Evolutionary conservation across 805 yeast species (phyloP), one percentile per base, ranked within the genome.

Genomic region (Cyberlindnera galapagoensis): DNA sequence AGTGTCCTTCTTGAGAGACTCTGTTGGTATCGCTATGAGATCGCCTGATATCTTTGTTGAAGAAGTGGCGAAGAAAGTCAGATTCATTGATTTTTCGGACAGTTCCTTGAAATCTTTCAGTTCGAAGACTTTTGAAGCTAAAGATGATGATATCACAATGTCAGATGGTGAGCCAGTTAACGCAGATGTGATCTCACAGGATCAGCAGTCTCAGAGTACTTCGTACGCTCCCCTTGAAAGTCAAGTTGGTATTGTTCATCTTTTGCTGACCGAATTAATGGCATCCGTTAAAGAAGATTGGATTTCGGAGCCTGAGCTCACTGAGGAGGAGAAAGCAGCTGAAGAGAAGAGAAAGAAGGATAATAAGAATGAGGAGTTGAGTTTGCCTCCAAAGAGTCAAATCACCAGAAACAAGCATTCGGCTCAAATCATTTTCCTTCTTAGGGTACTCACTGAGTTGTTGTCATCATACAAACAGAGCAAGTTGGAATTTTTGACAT

Each of bases 401-500:
- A 52, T 71, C 9, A 54, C 67, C 28, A 65, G 61, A 35, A 82
- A 81, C 49, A 60, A 65, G 7, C 65, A 71, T 19, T 83, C 79
- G 54, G 67, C 77, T 0, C 79, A 82, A 46, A 74, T 76, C 37
- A 69, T 79, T 26, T 87, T 79, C 52, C 56, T 88, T 28, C 57
- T 88, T 24, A 83, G 77, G 43, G 58, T 74, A 0, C 55, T 87
- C 24, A 68, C 77, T 1, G 97, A 88, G 44, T 57, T 86, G 7
- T 55, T 88, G 7, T 72, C 78, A 2, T 82, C 95, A 2, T 88
- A 87, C 52, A 80, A 78, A 40, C 79, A 77, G 40, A 74, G 87
- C 31, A 88, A 88, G 52, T 67, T 82, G 30, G 95, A 87, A 46
- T 81, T 88, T 47, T 59, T 87, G 35, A 77, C 90, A 0, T 88